A percentile compares a stretch with the other conserved stretches of the same genome.
Conservation (phyloP, 352 stramenopile species). For the Globisporangium cylindrosporum region DNA sequence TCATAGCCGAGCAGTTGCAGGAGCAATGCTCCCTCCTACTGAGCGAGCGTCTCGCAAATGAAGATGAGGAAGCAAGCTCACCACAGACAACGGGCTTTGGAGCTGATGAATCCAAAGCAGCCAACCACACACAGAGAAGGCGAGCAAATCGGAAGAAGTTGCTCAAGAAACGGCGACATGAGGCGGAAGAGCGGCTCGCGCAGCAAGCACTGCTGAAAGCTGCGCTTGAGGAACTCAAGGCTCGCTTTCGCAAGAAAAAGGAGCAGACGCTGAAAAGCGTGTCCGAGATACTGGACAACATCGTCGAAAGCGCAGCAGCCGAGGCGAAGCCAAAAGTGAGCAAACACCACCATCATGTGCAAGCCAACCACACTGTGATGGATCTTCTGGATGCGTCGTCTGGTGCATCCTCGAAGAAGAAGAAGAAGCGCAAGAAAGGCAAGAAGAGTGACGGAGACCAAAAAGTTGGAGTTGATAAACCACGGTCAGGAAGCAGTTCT, state of each 20-base stretch:
- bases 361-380: constrained; percentile 6
- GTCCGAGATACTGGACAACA: constrained; percentile 28
- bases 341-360: background rate
- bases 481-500: background rate
- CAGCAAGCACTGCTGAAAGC: constrained; percentile 41
- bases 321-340: constrained; percentile 11
- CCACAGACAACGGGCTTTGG: constrained; percentile 1
- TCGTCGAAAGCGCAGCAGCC: constrained; percentile 40
- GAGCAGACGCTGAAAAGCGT: constrained; percentile 24
- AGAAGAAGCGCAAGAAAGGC: constrained; percentile 24
- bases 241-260: constrained; percentile 27
- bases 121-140: constrained; percentile 51
- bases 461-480: background rate
- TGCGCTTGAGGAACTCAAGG: constrained; percentile 43
- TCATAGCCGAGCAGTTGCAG: constrained; percentile 76
- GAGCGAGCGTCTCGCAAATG: constrained; percentile 44
- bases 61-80: constrained; percentile 27
- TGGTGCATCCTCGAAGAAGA: constrained; percentile 10
- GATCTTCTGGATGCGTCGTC: constrained; percentile 3
- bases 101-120: constrained; percentile 8
- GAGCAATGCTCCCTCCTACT: constrained; percentile 66
- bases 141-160: constrained; percentile 66
- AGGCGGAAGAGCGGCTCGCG: constrained; percentile 26
- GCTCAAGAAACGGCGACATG: constrained; percentile 56
- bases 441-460: constrained; percentile 13